Percentiles rank a stretch among this genome's conserved stretches.
Conservation (phyloP, 176 grass and related monocot genomes). For the Ampelocalamus luodianensis region DNA sequence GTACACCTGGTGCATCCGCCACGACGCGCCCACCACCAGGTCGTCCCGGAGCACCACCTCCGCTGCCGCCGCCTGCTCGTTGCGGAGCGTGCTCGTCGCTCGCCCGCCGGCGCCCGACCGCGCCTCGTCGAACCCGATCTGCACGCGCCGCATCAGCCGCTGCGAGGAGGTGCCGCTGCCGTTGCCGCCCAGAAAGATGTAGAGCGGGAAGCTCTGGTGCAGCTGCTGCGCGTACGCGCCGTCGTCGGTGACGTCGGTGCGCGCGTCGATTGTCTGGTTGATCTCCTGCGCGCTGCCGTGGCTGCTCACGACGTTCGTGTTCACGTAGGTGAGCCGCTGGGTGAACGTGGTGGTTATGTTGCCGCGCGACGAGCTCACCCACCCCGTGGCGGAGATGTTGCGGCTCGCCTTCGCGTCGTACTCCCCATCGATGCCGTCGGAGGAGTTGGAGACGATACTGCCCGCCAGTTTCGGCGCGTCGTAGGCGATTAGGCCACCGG, state of each 20-base stretch:
- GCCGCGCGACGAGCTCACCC: slow-evolving; percentile 78
- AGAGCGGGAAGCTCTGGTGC: slow-evolving; percentile 77
- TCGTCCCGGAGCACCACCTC: slow-evolving; percentile 79
- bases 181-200: slow-evolving; percentile 65
- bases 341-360: slow-evolving; percentile 86
- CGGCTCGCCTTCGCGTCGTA: slow-evolving; percentile 60
- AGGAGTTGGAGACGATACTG: slow-evolving; percentile 49
- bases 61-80: slow-evolving; percentile 68
- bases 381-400: slow-evolving; percentile 65
- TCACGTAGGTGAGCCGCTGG: slow-evolving; percentile 61
- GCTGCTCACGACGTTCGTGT: slow-evolving; percentile 64
- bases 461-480: slow-evolving; percentile 56
- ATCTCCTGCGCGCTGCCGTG: slow-evolving; percentile 62
- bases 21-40: slow-evolving; percentile 60
- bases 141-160: slow-evolving; percentile 54
- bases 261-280: slow-evolving; percentile 74
- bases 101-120: slow-evolving; percentile 20
- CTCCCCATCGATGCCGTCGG: slow-evolving; percentile 63
- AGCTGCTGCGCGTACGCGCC: slow-evolving; percentile 44
- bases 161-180: slow-evolving; percentile 60
- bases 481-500: slow-evolving; percentile 59
- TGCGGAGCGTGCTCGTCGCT: slow-evolving; percentile 56
- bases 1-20: slow-evolving; percentile 75
- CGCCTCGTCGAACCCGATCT: slow-evolving; percentile 69
- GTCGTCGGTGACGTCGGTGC: slow-evolving; percentile 33